Evolutionary conservation across 2,329 filamentous ascomycete genomes (phyloP), one percentile per base, ranked within the genome.

Genomic region (Mollisiaceae sp.): DNA sequence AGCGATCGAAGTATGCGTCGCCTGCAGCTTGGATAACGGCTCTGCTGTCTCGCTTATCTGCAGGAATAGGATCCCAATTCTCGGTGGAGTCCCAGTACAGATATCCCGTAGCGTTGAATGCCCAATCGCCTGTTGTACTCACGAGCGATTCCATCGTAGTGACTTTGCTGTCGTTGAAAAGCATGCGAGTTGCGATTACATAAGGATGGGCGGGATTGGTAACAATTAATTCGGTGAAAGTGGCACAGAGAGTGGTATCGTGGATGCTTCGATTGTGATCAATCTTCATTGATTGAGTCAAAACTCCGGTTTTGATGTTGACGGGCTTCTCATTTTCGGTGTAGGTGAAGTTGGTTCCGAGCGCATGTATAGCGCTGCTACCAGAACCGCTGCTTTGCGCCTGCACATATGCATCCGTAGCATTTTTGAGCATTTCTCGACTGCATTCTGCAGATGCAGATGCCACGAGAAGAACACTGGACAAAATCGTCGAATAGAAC

Each of bases 1-100:
- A 70, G 12, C 59, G 47, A 36, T 68, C 54, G 52, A 68, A 65
- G n/a, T 70, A 70, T 1, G 68, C 66, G 20, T 70, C 68, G 4
- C 62, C 66, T 1, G 64, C 66, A 20, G 66, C 64, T 61, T 68
- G 59, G 22, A 68, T 70, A 0, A 62, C 60, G 5, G 64, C 64
- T 6, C 64, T 47, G 24, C 38, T 62, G 47, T 68, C 68, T 8
- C 54, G 54, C n/a, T 68, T 65, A 0, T 6, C 54, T 2, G n/a
- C 15, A 0, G 68, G 66, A 32, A 70, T 70, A 1, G 58, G 36
- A 39, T 35, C 41, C 68, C 64, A 70, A 8, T 57, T 58, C 36
- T 70, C 68, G 9, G 32, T 47, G 0, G 47, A 50, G 35, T 56
- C 43, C 56, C 62, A 68, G 32, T 70, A 62, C 1, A 68, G 55